phyloP scores from a whole-genome alignment of 108 stramenopile genomes.

The Tribonema minus region DNA sequence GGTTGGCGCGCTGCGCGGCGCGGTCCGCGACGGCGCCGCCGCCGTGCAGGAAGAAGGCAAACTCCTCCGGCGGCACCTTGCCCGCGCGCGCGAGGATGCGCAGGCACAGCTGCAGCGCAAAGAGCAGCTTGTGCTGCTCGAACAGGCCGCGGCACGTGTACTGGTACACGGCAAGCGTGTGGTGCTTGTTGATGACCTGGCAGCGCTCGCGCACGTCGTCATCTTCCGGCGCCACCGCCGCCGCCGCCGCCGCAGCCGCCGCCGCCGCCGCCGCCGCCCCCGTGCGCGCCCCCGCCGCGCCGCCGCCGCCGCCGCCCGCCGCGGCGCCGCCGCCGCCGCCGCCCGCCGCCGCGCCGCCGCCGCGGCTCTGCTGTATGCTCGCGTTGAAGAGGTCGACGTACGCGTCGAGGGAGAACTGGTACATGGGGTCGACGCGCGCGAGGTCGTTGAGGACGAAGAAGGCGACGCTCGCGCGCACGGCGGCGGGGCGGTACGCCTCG shows the following conservation, averaged over 20 bases:
- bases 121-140: slow-evolving; percentile 62
- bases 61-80: slow-evolving; percentile 58
- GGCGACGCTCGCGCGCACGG: slow-evolving; percentile 59
- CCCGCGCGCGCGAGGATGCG: slow-evolving; percentile 56
- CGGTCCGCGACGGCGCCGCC: slow-evolving; percentile 57
- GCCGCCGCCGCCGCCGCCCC: background rate
- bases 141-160: slow-evolving; percentile 67
- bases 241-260: slow-evolving; percentile 17
- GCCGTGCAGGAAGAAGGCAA: slow-evolving; percentile 62
- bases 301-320: background rate
- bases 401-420: slow-evolving; percentile 65
- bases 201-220: slow-evolving; percentile 54
- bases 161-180: slow-evolving; percentile 61
- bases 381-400: slow-evolving; percentile 63
- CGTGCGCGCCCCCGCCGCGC: slow-evolving; percentile 10
- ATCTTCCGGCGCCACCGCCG: background rate
- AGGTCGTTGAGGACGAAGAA: slow-evolving; percentile 67
- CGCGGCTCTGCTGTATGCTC: slow-evolving; percentile 49
- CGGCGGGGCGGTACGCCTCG: slow-evolving; percentile 61
- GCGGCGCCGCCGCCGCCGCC: slow-evolving; percentile 3
- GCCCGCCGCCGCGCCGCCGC: slow-evolving; percentile 1
- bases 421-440: slow-evolving; percentile 64
- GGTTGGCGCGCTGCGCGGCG: slow-evolving; percentile 56
- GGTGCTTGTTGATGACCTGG: slow-evolving; percentile 60
- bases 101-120: slow-evolving; percentile 59